phyloP scores from a whole-genome alignment of 1,284 basidiomycete species.

The Megacollybia platyphylla region DNA sequence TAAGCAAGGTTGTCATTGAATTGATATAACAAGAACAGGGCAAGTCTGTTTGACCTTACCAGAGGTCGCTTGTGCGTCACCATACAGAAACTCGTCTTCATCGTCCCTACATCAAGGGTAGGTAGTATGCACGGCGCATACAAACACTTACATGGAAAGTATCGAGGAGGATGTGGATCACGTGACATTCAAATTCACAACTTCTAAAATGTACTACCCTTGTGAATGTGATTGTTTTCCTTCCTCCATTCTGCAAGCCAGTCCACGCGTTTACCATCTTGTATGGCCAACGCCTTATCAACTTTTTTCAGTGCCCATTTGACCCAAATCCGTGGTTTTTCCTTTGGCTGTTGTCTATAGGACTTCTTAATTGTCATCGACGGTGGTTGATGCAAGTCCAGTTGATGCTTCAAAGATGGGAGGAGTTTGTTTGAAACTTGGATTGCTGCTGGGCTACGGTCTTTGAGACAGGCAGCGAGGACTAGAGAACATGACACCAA shows the following conservation, averaged over 20 bases:
- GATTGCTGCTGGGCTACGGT: conserved; percentile 9
- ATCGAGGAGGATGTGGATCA: no score
- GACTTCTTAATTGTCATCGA: conserved; percentile 12
- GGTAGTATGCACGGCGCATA: conserved; percentile 8
- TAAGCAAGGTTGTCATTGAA: conserved; percentile 12
- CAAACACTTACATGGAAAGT: background rate
- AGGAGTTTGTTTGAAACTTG: background rate
- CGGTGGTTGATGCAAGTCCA: conserved; percentile 11
- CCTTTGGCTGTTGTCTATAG: conserved; percentile 3
- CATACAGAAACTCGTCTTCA: conserved; percentile 68
- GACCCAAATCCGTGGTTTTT: conserved; percentile 22
- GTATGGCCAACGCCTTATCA: conserved; percentile 11
- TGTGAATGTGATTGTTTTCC: background rate
- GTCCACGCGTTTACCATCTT: background rate
- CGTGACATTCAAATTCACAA: background rate
- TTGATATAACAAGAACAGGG: background rate
- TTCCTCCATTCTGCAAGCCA: background rate
- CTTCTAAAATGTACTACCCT: background rate
- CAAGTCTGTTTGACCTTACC: conserved; percentile 22
- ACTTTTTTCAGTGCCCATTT: conserved; percentile 25
- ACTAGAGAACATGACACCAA: conserved; percentile 45
- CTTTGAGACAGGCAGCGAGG: conserved; percentile 26
- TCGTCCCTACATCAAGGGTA: conserved; percentile 18
- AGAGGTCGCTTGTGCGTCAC: conserved; percentile 22
- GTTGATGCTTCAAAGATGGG: conserved; percentile 3